Evolutionary conservation across 345 rosid genomes (phyloP), one percentile per base, ranked within the genome.

Genomic region (Lenwebbia sp.): DNA sequence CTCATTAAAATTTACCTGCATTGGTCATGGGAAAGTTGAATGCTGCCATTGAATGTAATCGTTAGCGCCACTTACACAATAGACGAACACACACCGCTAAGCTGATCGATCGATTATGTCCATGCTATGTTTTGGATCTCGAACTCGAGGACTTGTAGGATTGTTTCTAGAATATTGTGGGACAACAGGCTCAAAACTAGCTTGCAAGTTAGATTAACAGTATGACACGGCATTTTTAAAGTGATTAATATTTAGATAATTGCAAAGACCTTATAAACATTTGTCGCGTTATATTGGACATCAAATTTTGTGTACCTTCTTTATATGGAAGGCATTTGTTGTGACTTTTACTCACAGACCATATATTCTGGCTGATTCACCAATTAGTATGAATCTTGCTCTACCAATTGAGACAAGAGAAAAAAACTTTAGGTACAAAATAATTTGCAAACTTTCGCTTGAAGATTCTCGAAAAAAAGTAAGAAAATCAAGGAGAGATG

Each of bases 111-210:
- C 21, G 13, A 33, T 65, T 33, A 65, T 8, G 44, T 65, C 1
- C 1, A 3, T 13, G 0, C 1, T 2, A 17, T 65, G 23, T 2
- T 65, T 17, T 33, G 25, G 15, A 65, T 33, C 76, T 33, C 41
- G 22, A 33, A 6, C 54, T 14, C 19, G 6, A 53, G 54, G 54
- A 15, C 5, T 0, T 0, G 0, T 33, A 54, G 44, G 44, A 33
- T 5, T 44, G 1, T 8, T 65, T 17, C 76, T 17, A 53, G 7
- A 15, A 53, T 53, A 17, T 53, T 17, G 54, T 1, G 11, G 40
- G 75, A 28, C 40, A 62, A 62, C 40, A 7, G 15, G 10, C 5
- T 15, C 15, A 28, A 28, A 33, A 2, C 6, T 8, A 65, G 44
- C 22, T 15, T 17, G 23, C 25, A 10, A 33, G 44, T 65, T 54